Conservation (phyloP, 176 grass and related monocot species). For the Canna indica region DNA sequence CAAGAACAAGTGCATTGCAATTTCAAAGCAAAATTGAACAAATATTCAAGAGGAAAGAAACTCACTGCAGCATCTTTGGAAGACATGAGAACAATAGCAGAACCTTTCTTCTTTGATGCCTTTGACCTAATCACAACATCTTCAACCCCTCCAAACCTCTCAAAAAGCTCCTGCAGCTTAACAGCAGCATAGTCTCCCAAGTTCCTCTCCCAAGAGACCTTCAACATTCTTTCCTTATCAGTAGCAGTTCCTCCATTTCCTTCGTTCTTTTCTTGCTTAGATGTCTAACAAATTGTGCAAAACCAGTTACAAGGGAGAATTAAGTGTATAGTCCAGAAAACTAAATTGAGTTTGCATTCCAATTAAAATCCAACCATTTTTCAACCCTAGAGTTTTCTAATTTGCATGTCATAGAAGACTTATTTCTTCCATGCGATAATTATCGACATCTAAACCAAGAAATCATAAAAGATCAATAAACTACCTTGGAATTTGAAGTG, state of each 20-base stretch:
- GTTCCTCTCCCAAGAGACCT: slow-evolving; percentile 79
- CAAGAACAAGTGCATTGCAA: not conserved
- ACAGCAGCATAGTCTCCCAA: slow-evolving; percentile 49
- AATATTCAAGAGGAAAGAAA: slow-evolving; percentile 9
- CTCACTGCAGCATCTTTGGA: slow-evolving; percentile 73
- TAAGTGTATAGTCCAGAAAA: no score
- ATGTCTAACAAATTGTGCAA: slow-evolving; percentile 24
- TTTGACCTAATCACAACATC: slow-evolving; percentile 73
- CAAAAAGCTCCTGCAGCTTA: slow-evolving; percentile 59
- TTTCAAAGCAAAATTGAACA: not conserved
- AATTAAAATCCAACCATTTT: no score
- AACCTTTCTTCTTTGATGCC: slow-evolving; percentile 56
- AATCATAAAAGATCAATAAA: no score
- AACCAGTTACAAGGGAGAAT: not conserved
- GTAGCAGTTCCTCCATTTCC: slow-evolving; percentile 17
- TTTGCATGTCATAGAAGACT: no score
- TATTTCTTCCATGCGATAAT: no score
- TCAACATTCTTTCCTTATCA: slow-evolving; percentile 55
- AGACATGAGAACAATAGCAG: slow-evolving; percentile 71
- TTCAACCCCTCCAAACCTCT: slow-evolving; percentile 67
- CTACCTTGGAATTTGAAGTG: no score
- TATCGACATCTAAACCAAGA: no score
- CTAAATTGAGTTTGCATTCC: no score
- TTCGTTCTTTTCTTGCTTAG: slow-evolving; percentile 32
- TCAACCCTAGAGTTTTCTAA: no score